A percentile compares a stretch with the other conserved stretches of the same genome.
These are phyloP conservation scores for Trapa incisa DNA, from an alignment of 345 rosid genomes.

Conservation along the genomic window DNA sequence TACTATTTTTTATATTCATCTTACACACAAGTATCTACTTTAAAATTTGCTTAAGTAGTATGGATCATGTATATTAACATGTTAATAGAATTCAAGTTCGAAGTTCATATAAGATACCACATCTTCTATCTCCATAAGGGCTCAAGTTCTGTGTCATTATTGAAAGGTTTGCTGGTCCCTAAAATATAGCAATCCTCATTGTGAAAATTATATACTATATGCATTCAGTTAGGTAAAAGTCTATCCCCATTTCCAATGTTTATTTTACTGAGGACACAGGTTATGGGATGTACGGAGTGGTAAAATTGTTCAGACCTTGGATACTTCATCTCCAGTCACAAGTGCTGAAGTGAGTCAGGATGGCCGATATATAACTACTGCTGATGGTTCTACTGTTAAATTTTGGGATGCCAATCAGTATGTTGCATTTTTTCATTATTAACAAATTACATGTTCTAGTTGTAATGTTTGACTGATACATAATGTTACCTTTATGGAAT, in stretches of 20 bases:
- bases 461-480: constrained; percentile 2
- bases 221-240: neutral
- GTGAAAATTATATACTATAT: neutral
- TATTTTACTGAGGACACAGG: constrained; percentile 21
- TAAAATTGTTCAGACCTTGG: constrained; percentile 67
- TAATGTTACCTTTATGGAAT: constrained; percentile 7
- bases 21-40: too few species aligned
- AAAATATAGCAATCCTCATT: neutral
- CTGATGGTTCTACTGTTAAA: constrained; percentile 84
- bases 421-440: constrained; percentile 17
- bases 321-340: constrained; percentile 75
- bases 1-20: too few species aligned
- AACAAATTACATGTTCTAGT: neutral
- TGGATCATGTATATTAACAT: neutral
- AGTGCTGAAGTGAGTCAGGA: constrained; percentile 94
- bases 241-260: neutral
- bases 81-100: neutral
- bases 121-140: neutral
- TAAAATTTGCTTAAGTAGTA: too few species aligned
- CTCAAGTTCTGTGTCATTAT: neutral
- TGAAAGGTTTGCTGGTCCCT: neutral
- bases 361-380: constrained; percentile 86
- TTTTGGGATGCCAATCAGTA: constrained; percentile 99
- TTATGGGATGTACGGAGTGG: constrained; percentile 91
- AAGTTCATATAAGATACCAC: neutral